Evolutionary conservation across 352 stramenopile species (phyloP).

Genomic region (Halophytophthora batemanensis): DNA sequence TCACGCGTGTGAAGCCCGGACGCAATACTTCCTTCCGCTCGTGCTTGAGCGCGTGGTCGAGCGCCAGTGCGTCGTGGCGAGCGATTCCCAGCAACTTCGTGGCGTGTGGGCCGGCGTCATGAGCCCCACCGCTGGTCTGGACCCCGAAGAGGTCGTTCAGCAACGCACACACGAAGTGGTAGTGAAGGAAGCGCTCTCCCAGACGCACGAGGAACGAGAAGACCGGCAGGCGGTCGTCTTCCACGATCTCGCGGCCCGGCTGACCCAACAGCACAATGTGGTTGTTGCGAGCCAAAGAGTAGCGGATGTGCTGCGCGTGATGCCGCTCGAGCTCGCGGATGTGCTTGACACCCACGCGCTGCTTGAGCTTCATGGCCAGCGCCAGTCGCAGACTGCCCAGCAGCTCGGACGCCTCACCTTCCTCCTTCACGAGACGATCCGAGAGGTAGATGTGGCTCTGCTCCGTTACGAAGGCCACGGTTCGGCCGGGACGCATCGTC

Average conservation of each 20-base stretch:
- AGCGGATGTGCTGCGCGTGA: constrained; percentile 33
- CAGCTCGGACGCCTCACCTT: constrained; percentile 95
- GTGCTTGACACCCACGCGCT: constrained; percentile 36
- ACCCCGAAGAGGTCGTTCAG: constrained; percentile 98
- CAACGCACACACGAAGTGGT: constrained; percentile 97
- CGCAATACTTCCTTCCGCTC: constrained; percentile 95
- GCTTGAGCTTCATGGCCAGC: constrained; percentile 91
- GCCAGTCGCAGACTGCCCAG: constrained; percentile 91
- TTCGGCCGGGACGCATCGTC: constrained; percentile 43
- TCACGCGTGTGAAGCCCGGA: constrained; percentile 93
- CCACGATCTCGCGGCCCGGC: constrained; percentile 50
- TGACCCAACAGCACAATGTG: constrained; percentile 91
- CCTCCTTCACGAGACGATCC: constrained; percentile 86
- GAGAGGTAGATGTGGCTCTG: constrained; percentile 59
- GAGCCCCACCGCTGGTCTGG: constrained; percentile 58
- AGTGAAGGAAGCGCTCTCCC: constrained; percentile 92
- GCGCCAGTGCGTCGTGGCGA: constrained; percentile 46
- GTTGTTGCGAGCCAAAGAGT: constrained; percentile 41
- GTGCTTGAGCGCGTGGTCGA: constrained; percentile 86
- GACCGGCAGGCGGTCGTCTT: constrained; percentile 81
- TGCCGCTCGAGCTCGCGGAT: constrained; percentile 57
- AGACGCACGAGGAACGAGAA: constrained; percentile 94
- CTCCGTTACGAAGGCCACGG: constrained; percentile 57
- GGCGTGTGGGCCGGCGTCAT: constrained; percentile 92
- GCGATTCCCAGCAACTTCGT: constrained; percentile 90